Base-by-base conservation (phyloP, 73 alveolate genomes). In the Paramecium biaurelia region DNA sequence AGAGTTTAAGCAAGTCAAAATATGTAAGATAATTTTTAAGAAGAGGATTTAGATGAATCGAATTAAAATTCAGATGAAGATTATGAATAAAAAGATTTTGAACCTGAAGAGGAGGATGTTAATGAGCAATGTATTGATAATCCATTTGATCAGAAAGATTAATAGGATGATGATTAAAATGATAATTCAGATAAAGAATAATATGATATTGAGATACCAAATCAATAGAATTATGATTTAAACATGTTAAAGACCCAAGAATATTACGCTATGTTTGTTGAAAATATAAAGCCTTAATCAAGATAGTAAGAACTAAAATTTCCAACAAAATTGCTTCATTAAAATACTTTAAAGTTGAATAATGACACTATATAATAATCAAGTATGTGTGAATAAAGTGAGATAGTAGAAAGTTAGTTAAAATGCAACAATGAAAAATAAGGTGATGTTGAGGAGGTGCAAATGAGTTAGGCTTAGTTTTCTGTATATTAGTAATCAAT, bases 401-500 rank as follows among this genome's bases (percentile, higher is more conserved):
- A 79, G 23, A 45, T 42, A 7, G 14, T 79, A 4, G 90, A 79
- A 24, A 79, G 90, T 11, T 23, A 45, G 47, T 42, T 72, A 35
- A 38, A 35, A 18, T 15, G 26, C 11, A 21, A 38, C 14, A 12
- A 35, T 28, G 37, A 35, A 14, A 21, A 32, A 15, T 43, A 32
- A 30, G 87, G 37, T 6, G 34, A 79, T 7, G 70, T 26, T 21
- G 26, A 41, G 47, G 90, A 79, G 26, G 43, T 79, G 5, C 15
- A 79, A 41, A 43, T 79, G 90, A 79, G 90, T 45, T 24, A 38
- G 28, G 90, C 90, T 24, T 79, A 79, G 23, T 79, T 79, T 79
- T 32, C 45, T 1, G 74, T 43, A 23, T 23, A 79, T 79, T 23
- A 79, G 14, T 18, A 43, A 30, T 47, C 70, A 3, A 45, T 47